Evolutionary conservation across 768 basidiomycete genomes (phyloP), one percentile per base, ranked within the genome.

Genomic region (Tylopilus felleus): DNA sequence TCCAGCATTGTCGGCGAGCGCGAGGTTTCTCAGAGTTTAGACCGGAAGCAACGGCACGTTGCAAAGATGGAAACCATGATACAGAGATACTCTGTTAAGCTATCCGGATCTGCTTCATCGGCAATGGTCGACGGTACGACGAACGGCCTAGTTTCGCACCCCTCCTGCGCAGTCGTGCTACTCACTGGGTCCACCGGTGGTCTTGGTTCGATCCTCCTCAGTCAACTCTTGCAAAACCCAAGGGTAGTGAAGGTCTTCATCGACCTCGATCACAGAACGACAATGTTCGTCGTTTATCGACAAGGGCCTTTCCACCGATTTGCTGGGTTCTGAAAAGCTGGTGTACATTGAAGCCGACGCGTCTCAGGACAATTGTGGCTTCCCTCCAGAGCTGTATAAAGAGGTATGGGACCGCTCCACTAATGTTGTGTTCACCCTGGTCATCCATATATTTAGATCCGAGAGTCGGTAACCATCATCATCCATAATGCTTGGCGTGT

Each of bases 111-210:
- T 3, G 5, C 28, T 21, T 12, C n/a, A 16, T 2, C n/a, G 17
- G 6, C 19, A 8, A 13, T 17, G 3, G 25, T 28, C 27, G 9
- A n/a, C n/a, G 27, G 9, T 44, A 17, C 19, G 43, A 13, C 19
- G 28, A 43, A 55, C 16, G 53, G 36, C 36, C 36, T 38, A n/a
- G 2, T 38, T 38, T 38, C 36, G 13, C n/a, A 19, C 36, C 17
- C 17, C 14, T 28, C 27, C 4, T 8, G 43, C 10, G 10, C 48
- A 9, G 38, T 39, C 1, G 52, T 48, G 1, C 45, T 61, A 1
- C 56, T 78, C 31, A 78, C 77, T 4, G 76, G 77, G 14, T 73
- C 75, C 1, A 78, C 77, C 6, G 77, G 76, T 9, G 71, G 69
- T 10, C 65, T 78, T 1, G 76, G 77, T 16, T 71, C 73, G 2